Evolutionary conservation across 2,329 filamentous ascomycete genomes (phyloP).

Genomic region (Neophaeococcomyces aloes): DNA sequence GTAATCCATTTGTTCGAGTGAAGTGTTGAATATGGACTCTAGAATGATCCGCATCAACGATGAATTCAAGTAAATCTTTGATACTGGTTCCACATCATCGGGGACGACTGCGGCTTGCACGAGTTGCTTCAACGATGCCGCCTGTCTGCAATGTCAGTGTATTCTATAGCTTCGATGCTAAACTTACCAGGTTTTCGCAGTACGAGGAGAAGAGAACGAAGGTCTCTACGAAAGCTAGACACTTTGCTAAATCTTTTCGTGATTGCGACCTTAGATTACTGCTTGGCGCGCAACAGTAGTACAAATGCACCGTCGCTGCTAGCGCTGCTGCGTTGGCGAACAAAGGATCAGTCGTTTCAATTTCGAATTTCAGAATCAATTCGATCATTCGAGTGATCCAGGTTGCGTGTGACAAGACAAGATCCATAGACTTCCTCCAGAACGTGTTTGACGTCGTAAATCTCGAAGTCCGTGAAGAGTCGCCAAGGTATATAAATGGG

Average conservation of each 20-base stretch:
- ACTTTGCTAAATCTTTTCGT: constrained; percentile 43
- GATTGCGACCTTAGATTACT: constrained; percentile 42
- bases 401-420: constrained; percentile 42
- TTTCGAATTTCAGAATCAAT: constrained; percentile 43
- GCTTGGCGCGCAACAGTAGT: constrained; percentile 44
- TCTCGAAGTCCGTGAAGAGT: constrained; percentile 43
- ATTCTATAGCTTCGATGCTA: neutral
- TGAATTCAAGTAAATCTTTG: constrained; percentile 43
- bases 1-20: constrained; percentile 28
- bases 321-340: constrained; percentile 44
- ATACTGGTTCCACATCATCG: constrained; percentile 38
- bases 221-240: constrained; percentile 39
- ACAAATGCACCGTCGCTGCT: constrained; percentile 44
- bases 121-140: constrained; percentile 40
- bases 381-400: constrained; percentile 47
- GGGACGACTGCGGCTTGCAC: constrained; percentile 41
- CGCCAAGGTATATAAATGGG: constrained; percentile 44
- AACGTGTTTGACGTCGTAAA: constrained; percentile 45
- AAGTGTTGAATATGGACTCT: constrained; percentile 37
- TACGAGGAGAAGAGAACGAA: constrained; percentile 40
- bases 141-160: constrained; percentile 25
- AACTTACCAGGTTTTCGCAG: constrained; percentile 37
- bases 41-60: constrained; percentile 45
- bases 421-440: constrained; percentile 43
- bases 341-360: constrained; percentile 42